These are phyloP conservation scores for Trypanosoma theileri DNA, from an alignment of 208 protist species.

Conservation along the genomic window DNA sequence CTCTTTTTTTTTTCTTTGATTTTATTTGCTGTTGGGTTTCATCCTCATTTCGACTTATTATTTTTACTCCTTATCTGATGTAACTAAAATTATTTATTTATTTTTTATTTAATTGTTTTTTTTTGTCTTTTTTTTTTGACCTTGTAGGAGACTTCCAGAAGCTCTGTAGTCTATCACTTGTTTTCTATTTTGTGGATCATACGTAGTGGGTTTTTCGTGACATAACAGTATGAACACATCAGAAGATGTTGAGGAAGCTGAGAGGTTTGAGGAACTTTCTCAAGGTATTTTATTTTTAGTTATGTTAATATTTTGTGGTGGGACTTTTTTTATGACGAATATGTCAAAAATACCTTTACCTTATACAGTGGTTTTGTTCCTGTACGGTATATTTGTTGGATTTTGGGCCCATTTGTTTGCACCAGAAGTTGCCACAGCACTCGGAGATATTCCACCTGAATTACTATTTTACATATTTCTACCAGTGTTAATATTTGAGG, in stretches of 20 bases:
- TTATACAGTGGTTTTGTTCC: conserved; percentile 79
- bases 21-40: too few species aligned
- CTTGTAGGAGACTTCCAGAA: too few species aligned
- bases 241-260: conserved; percentile 2
- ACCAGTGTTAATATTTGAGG: conserved; percentile 89
- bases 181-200: not conserved
- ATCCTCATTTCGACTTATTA: too few species aligned
- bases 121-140: too few species aligned
- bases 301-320: conserved; percentile 75
- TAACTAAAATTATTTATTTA: too few species aligned
- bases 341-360: conserved; percentile 59
- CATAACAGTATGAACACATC: not conserved
- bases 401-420: conserved; percentile 46
- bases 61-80: too few species aligned
- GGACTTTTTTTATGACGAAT: conserved; percentile 72
- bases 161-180: too few species aligned
- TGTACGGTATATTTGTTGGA: conserved; percentile 79
- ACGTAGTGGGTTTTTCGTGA: not conserved
- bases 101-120: too few species aligned
- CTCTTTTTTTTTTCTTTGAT: too few species aligned
- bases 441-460: conserved; percentile 73
- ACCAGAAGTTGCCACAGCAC: conserved; percentile 46
- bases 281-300: conserved; percentile 58
- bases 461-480: conserved; percentile 90
- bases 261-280: conserved; percentile 35